phyloP scores from a whole-genome alignment of 108 stramenopile genomes.

The Ochromonas danica region DNA sequence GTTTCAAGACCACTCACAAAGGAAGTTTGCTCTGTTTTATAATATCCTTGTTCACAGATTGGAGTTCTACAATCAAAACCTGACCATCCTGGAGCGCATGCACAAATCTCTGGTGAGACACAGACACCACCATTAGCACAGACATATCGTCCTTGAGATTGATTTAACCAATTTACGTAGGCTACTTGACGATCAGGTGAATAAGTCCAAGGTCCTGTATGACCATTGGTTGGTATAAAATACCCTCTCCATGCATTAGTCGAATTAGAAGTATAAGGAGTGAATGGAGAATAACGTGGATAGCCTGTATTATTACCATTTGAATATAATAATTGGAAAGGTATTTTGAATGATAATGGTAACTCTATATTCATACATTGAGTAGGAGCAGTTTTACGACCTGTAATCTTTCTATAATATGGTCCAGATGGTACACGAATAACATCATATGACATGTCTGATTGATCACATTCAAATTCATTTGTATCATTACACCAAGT shows the following conservation, averaged over 20 bases:
- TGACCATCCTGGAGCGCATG: slow-evolving; percentile 69
- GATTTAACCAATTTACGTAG: slow-evolving; percentile 54
- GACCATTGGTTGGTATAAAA: slow-evolving; percentile 29
- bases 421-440: slow-evolving; percentile 35
- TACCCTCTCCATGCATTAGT: slow-evolving; percentile 35
- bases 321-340: slow-evolving; percentile 55
- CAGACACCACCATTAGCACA: slow-evolving; percentile 79
- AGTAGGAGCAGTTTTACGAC: slow-evolving; percentile 44
- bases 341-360: slow-evolving; percentile 50
- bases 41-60: slow-evolving; percentile 74
- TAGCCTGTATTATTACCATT: slow-evolving; percentile 53
- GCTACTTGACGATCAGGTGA: slow-evolving; percentile 70
- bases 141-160: slow-evolving; percentile 68
- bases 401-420: slow-evolving; percentile 51
- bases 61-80: slow-evolving; percentile 85
- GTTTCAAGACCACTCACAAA: slow-evolving; percentile 62
- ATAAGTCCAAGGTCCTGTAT: slow-evolving; percentile 60
- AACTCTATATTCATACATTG: slow-evolving; percentile 69
- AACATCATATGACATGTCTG: slow-evolving; percentile 24
- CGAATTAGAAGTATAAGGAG: slow-evolving; percentile 61
- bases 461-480: slow-evolving; percentile 72
- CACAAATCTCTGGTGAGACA: slow-evolving; percentile 68
- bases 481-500: slow-evolving; percentile 73
- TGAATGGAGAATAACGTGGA: slow-evolving; percentile 56
- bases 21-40: slow-evolving; percentile 54